Percentiles rank a stretch among this genome's conserved stretches.
phyloP scores from a whole-genome alignment of 192 early-diverging fungal species.

The Glomus cerebriforme region DNA sequence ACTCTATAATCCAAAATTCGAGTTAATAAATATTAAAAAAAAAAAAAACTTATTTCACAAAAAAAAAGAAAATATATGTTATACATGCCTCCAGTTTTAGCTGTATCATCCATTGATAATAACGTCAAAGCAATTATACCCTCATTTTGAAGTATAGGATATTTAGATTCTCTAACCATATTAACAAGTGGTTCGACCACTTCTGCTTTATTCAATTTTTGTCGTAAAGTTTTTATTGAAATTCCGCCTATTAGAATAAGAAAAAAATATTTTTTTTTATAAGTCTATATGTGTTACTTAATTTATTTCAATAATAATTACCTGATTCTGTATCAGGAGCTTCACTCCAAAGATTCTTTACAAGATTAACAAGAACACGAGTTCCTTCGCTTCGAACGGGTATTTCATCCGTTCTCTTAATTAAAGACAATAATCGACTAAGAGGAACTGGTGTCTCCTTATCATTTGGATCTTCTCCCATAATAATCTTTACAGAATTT shows the following conservation, averaged over 20 bases:
- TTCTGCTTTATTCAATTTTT: conserved; percentile 36
- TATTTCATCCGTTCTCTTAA: conserved; percentile 53
- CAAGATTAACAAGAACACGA: conserved; percentile 50
- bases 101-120: conserved; percentile 41
- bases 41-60: background rate
- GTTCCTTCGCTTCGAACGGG: conserved; percentile 57
- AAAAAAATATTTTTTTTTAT: background rate
- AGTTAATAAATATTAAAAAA: conserved; percentile 23
- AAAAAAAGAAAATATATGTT: background rate
- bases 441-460: conserved; percentile 34
- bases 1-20: background rate
- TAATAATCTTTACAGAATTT: conserved; percentile 11
- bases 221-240: conserved; percentile 42
- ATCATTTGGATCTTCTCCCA: conserved; percentile 3
- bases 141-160: conserved; percentile 58
- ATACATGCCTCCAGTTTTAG: background rate
- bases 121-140: conserved; percentile 57
- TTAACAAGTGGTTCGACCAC: conserved; percentile 46
- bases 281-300: background rate
- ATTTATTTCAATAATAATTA: background rate
- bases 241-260: conserved; percentile 13
- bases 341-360: conserved; percentile 53
- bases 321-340: conserved; percentile 20
- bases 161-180: conserved; percentile 55
- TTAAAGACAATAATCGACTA: conserved; percentile 41